These are phyloP conservation scores for Ophiostoma montium DNA, from an alignment of 2,329 filamentous ascomycete species.

Conservation along the genomic window DNA sequence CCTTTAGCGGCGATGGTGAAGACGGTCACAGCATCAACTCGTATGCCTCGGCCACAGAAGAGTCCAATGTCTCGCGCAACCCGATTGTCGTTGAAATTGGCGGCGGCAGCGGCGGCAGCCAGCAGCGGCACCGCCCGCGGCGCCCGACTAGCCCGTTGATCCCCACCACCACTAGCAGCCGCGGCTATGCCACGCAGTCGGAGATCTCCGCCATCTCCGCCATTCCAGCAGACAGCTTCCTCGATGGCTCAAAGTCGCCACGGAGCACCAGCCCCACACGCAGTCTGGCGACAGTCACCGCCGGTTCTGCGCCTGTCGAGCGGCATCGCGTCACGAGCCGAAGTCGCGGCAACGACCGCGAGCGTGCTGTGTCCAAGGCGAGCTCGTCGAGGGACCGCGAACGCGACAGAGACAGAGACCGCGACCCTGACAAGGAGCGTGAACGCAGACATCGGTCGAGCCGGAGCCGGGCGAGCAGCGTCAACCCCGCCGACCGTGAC, in stretches of 20 bases:
- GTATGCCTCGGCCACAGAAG: conserved; percentile 64
- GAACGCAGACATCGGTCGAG: conserved; percentile 29
- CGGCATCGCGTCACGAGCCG: conserved; percentile 7
- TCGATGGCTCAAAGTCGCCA: conserved; percentile 40
- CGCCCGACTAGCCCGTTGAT: conserved; percentile 52
- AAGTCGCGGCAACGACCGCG: conserved; percentile 28
- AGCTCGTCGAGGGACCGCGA: conserved; percentile 1
- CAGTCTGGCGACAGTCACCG: conserved; percentile 24
- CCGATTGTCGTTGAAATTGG: conserved; percentile 87
- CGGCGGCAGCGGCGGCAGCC: conserved; percentile 25
- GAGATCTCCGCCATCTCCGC: conserved; percentile 87
- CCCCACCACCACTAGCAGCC: conserved; percentile 35
- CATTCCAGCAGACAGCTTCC: conserved; percentile 48
- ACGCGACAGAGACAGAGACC: conserved; percentile 5
- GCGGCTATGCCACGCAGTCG: conserved; percentile 49
- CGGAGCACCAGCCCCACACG: conserved; percentile 30
- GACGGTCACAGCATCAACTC: conserved; percentile 57
- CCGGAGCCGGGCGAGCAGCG: conserved; percentile 36
- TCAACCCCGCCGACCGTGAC: conserved; percentile 32
- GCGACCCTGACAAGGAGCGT: conserved; percentile 13
- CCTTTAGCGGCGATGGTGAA: conserved; percentile 27
- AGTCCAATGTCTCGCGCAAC: conserved; percentile 60
- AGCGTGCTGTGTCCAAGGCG: not conserved
- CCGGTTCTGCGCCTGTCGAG: conserved; percentile 27
- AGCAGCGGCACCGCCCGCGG: conserved; percentile 35